Evolutionary conservation across 495 filamentous ascomycete genomes (phyloP).

Genomic region (Daldinia loculata): DNA sequence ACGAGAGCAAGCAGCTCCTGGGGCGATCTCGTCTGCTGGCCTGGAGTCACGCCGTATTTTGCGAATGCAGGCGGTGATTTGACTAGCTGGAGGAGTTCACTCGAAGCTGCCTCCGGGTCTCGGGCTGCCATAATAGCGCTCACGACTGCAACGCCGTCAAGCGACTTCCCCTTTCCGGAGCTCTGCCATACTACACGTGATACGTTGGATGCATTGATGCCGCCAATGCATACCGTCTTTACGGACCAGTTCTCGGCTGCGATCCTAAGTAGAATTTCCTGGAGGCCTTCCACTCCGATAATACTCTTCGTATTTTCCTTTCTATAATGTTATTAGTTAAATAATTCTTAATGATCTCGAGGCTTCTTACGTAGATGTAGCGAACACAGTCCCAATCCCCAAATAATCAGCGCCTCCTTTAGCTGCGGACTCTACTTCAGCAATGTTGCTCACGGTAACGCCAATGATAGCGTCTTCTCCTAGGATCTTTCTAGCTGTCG

Average conservation of each 20-base stretch:
- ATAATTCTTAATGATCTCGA: not conserved
- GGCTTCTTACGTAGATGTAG: conserved; percentile 74
- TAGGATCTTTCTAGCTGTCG: conserved; percentile 73
- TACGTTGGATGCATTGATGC: conserved; percentile 81
- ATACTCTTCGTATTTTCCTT: conserved; percentile 82
- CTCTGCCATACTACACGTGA: conserved; percentile 77
- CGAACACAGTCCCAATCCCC: conserved; percentile 86
- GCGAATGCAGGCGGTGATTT: conserved; percentile 61
- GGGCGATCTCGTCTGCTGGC: conserved; percentile 62
- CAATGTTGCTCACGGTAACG: conserved; percentile 73
- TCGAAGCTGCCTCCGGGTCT: conserved; percentile 68
- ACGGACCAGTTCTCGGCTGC: conserved; percentile 47
- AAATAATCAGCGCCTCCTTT: conserved; percentile 83
- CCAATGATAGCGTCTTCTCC: conserved; percentile 72
- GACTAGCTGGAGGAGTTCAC: conserved; percentile 60
- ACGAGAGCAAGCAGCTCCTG: conserved; percentile 60
- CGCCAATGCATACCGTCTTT: conserved; percentile 83
- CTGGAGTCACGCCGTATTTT: conserved; percentile 70
- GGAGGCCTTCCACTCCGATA: conserved; percentile 81
- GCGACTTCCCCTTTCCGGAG: conserved; percentile 53
- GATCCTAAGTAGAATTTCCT: conserved; percentile 71
- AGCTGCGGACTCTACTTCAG: conserved; percentile 73
- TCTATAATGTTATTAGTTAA: conserved; percentile 43
- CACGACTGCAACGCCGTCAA: conserved; percentile 88
- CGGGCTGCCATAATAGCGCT: conserved; percentile 84